Conservation (phyloP, 2,329 filamentous ascomycete species). For the Raffaelea arxii region DNA sequence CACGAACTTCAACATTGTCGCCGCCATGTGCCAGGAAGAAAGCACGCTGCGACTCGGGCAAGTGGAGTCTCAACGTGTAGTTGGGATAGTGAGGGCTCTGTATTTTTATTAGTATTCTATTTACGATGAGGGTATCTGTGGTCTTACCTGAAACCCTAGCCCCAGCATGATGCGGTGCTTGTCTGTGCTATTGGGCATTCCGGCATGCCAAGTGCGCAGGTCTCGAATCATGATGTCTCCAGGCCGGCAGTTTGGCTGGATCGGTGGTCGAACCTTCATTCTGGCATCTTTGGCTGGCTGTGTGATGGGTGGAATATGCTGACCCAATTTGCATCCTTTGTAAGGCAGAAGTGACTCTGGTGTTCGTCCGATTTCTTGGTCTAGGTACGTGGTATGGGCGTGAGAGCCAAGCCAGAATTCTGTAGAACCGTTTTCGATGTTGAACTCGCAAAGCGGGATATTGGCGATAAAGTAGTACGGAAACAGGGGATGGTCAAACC, state of each 20-base stretch:
- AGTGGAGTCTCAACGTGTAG: no score
- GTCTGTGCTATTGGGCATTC: conserved; percentile 33
- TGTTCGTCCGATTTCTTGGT: no score
- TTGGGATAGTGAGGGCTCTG: no score
- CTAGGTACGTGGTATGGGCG: conserved; percentile 16
- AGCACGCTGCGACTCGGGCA: no score
- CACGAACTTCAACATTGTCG: no score
- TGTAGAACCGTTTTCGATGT: conserved; percentile 2
- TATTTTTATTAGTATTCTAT: no score
- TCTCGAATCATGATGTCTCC: conserved; percentile 35
- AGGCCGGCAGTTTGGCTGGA: conserved; percentile 31
- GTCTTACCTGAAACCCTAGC: no score
- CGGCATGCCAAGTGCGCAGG: conserved; percentile 38
- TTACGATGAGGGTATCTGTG: no score
- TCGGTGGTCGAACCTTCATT: conserved; percentile 12
- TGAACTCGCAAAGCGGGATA: conserved; percentile 17
- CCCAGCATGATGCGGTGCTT: conserved; percentile 34
- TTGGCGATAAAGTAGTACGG: conserved; percentile 47
- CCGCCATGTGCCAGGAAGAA: no score
- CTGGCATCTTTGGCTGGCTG: conserved; percentile 31
- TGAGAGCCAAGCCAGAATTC: conserved; percentile 5
- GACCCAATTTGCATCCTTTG: no score
- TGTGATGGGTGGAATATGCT: conserved; percentile 33
- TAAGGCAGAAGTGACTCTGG: no score
- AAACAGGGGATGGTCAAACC: conserved; percentile 42